These are phyloP conservation scores for Apostasia shenzhenica DNA, from an alignment of 106 monocot species.

Conservation along the genomic window DNA sequence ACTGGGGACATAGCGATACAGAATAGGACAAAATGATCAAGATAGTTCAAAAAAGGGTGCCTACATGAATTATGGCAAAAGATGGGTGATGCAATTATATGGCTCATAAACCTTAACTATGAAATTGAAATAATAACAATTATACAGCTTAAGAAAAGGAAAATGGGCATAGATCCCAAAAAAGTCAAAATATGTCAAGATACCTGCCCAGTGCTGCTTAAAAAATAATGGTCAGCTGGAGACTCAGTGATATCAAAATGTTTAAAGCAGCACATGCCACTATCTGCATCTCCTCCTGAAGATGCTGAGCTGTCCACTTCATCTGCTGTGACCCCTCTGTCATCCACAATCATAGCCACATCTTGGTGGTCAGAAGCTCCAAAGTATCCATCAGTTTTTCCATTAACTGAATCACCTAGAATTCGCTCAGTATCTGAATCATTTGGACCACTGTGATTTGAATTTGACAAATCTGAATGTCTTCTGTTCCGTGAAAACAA, in stretches of 20 bases:
- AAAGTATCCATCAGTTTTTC: slow-evolving; percentile 7
- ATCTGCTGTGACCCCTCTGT: slow-evolving; percentile 5
- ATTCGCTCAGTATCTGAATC: slow-evolving; percentile 18
- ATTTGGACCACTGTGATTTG: slow-evolving; percentile 2
- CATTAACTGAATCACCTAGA: slow-evolving; percentile 12
- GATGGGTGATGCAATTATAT: too few species aligned
- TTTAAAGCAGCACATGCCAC: slow-evolving; percentile 35
- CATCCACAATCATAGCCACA: slow-evolving; percentile 3
- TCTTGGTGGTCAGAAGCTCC: slow-evolving; percentile 10
- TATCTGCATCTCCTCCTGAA: slow-evolving; percentile 5
- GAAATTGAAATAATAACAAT: too few species aligned
- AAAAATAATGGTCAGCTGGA: slow-evolving; percentile 76
- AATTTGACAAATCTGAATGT: slow-evolving; percentile 15
- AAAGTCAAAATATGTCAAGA: neutral
- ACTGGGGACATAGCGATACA: too few species aligned
- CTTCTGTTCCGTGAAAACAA: slow-evolving; percentile 48
- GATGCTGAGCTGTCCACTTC: slow-evolving; percentile 5
- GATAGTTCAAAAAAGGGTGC: too few species aligned
- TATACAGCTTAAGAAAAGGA: too few species aligned
- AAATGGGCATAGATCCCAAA: too few species aligned
- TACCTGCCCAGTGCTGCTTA: slow-evolving; percentile 50
- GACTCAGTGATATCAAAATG: slow-evolving; percentile 76
- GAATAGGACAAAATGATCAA: too few species aligned
- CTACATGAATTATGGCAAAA: too few species aligned
- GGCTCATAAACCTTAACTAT: too few species aligned